Evolutionary conservation across 345 rosid species (phyloP), one percentile per base, ranked within the genome.

Genomic region (Camelina sativa): DNA sequence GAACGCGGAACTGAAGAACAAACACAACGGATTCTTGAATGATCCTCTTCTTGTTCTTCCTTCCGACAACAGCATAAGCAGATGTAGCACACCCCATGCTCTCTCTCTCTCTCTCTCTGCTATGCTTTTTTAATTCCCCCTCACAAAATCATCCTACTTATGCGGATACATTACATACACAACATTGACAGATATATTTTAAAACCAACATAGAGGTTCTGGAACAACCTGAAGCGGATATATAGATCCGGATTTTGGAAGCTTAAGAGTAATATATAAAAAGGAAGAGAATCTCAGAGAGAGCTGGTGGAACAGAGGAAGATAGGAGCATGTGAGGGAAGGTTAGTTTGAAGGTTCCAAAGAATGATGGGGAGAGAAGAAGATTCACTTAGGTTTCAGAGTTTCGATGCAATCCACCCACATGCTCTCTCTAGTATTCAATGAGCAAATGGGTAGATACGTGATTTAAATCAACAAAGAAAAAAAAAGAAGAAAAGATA

Each of bases 41-140:
- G 75, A 32, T 76, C 67, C 71, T 12, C 81, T 81, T 87, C 87
- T 76, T 87, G 85, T 84, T 85, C 81, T 84, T 89, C 78, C 74
- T 86, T 81, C 85, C 87, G 15, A 75, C 56, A 43, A 69, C 57
- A 62, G 78, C 86, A 59, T 74, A 75, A 67, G 86, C 67, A 54
- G 96, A 92, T 81, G 85, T 71, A 78, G 91, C 74, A 75, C 97
- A 92, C 63, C 96, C 96, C 98, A 90, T 90, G 20, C 22, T 82
- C 53, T 67, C 48, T 73, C 76, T 58, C 20, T 82, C 53, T 67
- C 48, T 73, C 76, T 58, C 75, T 73, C 59, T 55, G 69, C 59
- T 70, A 41, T 8, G 19, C 43, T 3, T 17, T 34, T 76, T 16
- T 7, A 1, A 7, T 3, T 4, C 30, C 15, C 15, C 15, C 15